These are phyloP conservation scores for Trichoderma orchidacearum DNA, from an alignment of 495 filamentous ascomycete species.

Conservation along the genomic window DNA sequence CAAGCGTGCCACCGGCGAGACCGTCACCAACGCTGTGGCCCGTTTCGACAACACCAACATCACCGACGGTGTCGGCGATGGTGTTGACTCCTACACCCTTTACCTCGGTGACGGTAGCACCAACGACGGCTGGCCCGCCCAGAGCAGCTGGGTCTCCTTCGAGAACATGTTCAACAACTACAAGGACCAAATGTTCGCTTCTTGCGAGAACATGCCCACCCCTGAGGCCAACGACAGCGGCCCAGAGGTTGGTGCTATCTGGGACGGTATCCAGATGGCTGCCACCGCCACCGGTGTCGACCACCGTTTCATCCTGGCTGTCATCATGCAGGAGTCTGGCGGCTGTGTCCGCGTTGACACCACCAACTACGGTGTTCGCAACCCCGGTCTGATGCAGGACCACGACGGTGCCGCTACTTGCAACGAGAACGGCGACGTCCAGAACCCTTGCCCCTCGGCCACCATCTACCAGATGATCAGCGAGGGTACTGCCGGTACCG, in stretches of 20 bases:
- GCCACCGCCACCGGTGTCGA: conserved; percentile 27
- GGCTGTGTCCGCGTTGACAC: conserved; percentile 36
- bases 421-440: conserved; percentile 8
- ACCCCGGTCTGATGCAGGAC: conserved; percentile 29
- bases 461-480: conserved; percentile 19
- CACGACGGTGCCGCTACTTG: conserved; percentile 14
- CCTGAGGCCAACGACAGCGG: conserved; percentile 7
- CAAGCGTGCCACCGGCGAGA: background rate
- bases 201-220: conserved; percentile 6
- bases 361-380: conserved; percentile 20
- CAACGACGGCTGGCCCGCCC: conserved; percentile 8
- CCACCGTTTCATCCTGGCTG: conserved; percentile 20
- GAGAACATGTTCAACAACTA: conserved; percentile 9
- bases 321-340: conserved; percentile 45
- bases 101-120: conserved; percentile 9
- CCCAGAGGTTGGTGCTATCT: conserved; percentile 25
- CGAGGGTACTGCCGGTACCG: conserved; percentile 24
- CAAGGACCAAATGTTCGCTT: conserved; percentile 5
- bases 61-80: background rate
- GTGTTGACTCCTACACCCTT: background rate
- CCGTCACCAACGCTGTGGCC: background rate
- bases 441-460: conserved; percentile 12
- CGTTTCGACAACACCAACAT: background rate
- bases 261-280: conserved; percentile 23
- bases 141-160: conserved; percentile 8